Conservation (phyloP, 176 grass and related monocot species). For the Cenchrus americanus region DNA sequence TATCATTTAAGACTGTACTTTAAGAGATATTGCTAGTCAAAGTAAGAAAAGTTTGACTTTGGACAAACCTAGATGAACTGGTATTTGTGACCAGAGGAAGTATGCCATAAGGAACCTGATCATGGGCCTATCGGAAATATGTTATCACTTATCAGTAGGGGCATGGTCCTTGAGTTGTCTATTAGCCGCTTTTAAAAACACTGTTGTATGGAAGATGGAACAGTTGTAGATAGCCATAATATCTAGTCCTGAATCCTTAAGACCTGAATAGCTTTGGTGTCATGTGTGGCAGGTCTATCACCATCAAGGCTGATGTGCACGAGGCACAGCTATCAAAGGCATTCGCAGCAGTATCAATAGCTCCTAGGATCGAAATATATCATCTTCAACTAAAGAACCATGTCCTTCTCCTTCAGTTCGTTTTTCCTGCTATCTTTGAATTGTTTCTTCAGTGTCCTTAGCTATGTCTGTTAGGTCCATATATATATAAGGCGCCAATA, state of each 20-base stretch:
- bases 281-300: not conserved
- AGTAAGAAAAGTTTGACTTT: not conserved
- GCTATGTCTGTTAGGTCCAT: not conserved
- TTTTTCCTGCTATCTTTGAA: not conserved
- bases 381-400: not conserved
- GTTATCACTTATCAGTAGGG: not conserved
- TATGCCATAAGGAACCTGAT: not conserved
- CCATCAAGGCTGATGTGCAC: not conserved
- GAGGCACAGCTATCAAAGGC: not conserved
- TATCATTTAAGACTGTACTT: not conserved
- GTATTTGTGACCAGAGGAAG: not conserved
- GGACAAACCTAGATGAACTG: not conserved
- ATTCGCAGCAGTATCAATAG: not conserved
- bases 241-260: conserved; percentile 5
- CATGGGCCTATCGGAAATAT: not conserved
- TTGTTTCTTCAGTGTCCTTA: not conserved
- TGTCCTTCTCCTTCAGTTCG: conserved; percentile 10
- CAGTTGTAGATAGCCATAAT: not conserved
- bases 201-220: not conserved
- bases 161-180: not conserved
- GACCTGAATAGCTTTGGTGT: not conserved
- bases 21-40: not conserved
- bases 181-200: not conserved
- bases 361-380: not conserved
- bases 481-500: not conserved